Evolutionary conservation across 768 basidiomycete genomes (phyloP), one percentile per base, ranked within the genome.

Genomic region (Leccinum obscurum): DNA sequence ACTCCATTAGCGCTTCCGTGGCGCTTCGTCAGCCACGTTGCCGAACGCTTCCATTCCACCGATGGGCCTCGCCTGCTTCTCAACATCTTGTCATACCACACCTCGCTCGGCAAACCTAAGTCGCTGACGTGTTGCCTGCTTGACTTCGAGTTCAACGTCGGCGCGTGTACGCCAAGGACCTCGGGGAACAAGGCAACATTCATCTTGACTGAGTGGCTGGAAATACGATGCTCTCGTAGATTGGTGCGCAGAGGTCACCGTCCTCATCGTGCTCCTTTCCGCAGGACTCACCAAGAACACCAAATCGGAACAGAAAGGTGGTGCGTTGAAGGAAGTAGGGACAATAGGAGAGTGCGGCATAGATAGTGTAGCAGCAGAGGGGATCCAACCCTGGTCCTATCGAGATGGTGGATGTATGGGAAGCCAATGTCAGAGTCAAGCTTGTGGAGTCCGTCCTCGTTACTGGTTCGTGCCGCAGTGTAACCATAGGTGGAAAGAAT

Each of bases 141-240:
- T 39, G 17, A 17, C 17, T 17, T 39, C 2, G 1, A 39, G 2
- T 39, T 39, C 39, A 17, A 9, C 39, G 39, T 39, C 39, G 17
- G 39, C 39, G 15, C 15, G 6, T 39, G 17, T 17, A 17, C 35
- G 39, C 39, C 52, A 95, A 96, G 68, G 87, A 84, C 1, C 74
- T 97, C 48, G 80, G 85, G 3, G 94, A 98, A 34, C 56, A 97
- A 98, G 74, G 77, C 88, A 13, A 73, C 81, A 4, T 96, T 84
- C 74, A 75, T 92, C 32, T 79, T 96, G 22, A 86, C 86, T 1
- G 93, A 95, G 67, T 94, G 91, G 86, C 84, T 94, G 28, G 8
- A 30, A 30, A 9, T 0, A 30, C 28, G 28, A 30, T 30, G 28
- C 28, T 30, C 28, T 30, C 28, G 28, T 30, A 30, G 8, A 30